Evolutionary conservation across 441 rosid species (phyloP).

Genomic region (Pelargonium citronellum): DNA sequence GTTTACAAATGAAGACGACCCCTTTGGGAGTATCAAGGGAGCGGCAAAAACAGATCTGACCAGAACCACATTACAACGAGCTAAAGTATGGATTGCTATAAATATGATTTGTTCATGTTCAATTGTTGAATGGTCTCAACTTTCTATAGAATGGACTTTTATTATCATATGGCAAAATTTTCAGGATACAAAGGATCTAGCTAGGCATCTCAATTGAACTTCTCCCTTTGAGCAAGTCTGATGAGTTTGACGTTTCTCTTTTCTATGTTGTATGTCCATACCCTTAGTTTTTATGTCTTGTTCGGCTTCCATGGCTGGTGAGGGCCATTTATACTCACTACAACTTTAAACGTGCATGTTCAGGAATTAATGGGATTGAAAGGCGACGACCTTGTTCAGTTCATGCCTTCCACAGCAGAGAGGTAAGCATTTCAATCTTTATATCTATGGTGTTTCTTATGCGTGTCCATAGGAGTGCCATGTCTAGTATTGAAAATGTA

Average conservation of each 20-base stretch:
- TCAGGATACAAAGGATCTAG: conserved; percentile 94
- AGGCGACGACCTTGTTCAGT: conserved; percentile 51
- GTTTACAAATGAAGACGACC: conserved; percentile 89
- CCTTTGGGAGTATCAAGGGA: conserved; percentile 73
- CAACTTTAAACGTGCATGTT: conserved; percentile 5
- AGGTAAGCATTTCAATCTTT: conserved; percentile 38
- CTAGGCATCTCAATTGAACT: conserved; percentile 90
- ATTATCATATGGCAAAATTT: conserved; percentile 14
- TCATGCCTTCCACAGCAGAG: conserved; percentile 57
- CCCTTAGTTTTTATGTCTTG: conserved; percentile 22
- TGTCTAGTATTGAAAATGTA: conserved; percentile 4
- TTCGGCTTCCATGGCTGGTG: conserved; percentile 12
- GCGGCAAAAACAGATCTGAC: conserved; percentile 76
- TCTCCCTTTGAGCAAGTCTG: conserved; percentile 60
- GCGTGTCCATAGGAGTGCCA: conserved; percentile 2
- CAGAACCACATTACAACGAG: conserved; percentile 92
- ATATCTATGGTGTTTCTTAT: background rate
- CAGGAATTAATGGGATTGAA: conserved; percentile 79
- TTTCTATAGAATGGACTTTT: conserved; percentile 5
- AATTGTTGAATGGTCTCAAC: background rate
- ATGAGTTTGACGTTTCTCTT: conserved; percentile 55
- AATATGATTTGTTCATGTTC: conserved; percentile 15
- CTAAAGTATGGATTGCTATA: conserved; percentile 46
- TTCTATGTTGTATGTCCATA: conserved; percentile 58
- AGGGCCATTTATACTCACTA: conserved; percentile 16